These are phyloP conservation scores for Venturia pyrina DNA, from an alignment of 2,329 filamentous ascomycete genomes.

Conservation along the genomic window DNA sequence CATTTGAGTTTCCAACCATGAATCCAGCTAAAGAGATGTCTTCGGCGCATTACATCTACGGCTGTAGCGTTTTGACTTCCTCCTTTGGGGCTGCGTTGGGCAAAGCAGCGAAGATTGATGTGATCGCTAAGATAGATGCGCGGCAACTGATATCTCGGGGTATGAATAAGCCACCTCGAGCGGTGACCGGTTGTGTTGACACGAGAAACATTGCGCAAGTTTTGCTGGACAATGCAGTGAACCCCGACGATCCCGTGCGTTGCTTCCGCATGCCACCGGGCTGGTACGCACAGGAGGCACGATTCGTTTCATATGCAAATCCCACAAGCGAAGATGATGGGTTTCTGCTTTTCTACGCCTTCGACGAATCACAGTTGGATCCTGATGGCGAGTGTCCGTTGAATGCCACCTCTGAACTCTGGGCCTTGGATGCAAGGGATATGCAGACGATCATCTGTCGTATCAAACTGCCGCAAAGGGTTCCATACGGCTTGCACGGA, in stretches of 20 bases:
- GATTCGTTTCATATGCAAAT: slow-evolving; percentile 46
- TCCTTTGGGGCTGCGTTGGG: slow-evolving; percentile 52
- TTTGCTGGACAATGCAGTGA: slow-evolving; percentile 26
- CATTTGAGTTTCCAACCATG: slow-evolving; percentile 59
- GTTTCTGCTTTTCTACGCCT: slow-evolving; percentile 58
- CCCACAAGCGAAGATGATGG: slow-evolving; percentile 51
- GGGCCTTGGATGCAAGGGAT: slow-evolving; percentile 54
- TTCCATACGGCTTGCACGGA: slow-evolving; percentile 56
- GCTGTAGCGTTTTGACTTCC: slow-evolving; percentile 50
- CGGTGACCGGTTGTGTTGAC: slow-evolving; percentile 54
- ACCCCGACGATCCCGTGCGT: slow-evolving; percentile 45
- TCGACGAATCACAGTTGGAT: slow-evolving; percentile 58
- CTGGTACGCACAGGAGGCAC: slow-evolving; percentile 57
- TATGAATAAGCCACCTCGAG: slow-evolving; percentile 32
- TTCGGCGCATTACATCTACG: slow-evolving; percentile 52
- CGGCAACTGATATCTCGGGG: slow-evolving; percentile 44
- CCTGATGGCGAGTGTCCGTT: slow-evolving; percentile 34
- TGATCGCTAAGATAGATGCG: slow-evolving; percentile 52
- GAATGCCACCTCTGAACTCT: slow-evolving; percentile 47
- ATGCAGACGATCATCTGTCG: slow-evolving; percentile 53
- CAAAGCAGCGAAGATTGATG: slow-evolving; percentile 56
- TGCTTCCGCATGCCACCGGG: slow-evolving; percentile 51
- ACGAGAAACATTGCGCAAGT: slow-evolving; percentile 44
- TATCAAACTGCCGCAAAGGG: slow-evolving; percentile 52
- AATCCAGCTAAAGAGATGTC: slow-evolving; percentile 47